Conservation (phyloP, 192 early-diverging fungal species). For the Coemansia sp. region DNA sequence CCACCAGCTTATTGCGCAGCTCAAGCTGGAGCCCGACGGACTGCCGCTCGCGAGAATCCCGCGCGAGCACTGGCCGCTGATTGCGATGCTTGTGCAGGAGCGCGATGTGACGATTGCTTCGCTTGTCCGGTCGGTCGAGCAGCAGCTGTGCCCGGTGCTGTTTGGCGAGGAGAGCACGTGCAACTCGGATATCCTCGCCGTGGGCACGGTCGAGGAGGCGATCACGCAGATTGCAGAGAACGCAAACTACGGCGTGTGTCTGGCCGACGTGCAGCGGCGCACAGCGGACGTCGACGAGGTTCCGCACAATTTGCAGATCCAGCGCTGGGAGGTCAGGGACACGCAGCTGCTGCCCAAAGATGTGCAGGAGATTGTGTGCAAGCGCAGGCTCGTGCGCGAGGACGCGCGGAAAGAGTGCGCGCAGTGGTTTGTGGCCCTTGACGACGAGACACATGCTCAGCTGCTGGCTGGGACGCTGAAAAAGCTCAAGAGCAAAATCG, state of each 20-base stretch:
- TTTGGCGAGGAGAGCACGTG: conserved; percentile 29
- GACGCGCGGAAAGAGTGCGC: conserved; percentile 22
- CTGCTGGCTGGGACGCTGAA: conserved; percentile 28
- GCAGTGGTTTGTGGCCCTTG: conserved; percentile 24
- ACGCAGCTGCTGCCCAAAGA: conserved; percentile 24
- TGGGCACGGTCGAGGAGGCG: conserved; percentile 18
- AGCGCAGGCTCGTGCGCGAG: conserved; percentile 15
- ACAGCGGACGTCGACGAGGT: conserved; percentile 11
- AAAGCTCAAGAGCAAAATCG: conserved; percentile 21
- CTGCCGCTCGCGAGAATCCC: conserved; percentile 31
- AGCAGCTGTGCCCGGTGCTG: conserved; percentile 43
- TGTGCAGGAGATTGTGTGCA: conserved; percentile 22
- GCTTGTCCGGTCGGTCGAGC: conserved; percentile 31
- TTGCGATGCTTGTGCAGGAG: conserved; percentile 51
- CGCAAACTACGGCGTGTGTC: conserved; percentile 40
- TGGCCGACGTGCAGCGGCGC: conserved; percentile 14
- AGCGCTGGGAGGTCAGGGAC: conserved; percentile 49
- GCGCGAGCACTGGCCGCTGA: conserved; percentile 22
- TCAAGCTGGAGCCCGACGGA: conserved; percentile 8
- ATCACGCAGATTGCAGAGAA: conserved; percentile 30
- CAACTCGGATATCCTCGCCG: conserved; percentile 30
- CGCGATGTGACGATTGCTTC: conserved; percentile 22
- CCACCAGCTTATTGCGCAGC: conserved; percentile 40
- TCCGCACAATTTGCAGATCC: conserved; percentile 29
- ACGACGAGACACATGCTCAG: conserved; percentile 12